Evolutionary conservation across 306 rosid genomes (phyloP), one percentile per base, ranked within the genome.

Genomic region (Lathyrus sativus): DNA sequence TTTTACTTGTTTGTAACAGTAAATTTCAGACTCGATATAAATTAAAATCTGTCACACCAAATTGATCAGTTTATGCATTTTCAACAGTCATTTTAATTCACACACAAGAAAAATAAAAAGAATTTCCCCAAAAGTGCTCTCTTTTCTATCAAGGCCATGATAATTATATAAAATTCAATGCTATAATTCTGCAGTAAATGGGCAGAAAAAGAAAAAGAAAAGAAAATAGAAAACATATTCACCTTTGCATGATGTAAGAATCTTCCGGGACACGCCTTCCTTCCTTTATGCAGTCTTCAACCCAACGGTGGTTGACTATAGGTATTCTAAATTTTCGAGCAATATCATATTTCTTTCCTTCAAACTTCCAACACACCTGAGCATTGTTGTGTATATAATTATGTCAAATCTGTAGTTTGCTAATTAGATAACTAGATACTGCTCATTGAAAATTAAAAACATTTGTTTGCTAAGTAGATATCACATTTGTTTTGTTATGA

Each of bases 281-380:
- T 71, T 81, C 90, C 80, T 68, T 85, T 38, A 93, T 67, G 74
- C 96, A 93, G 11, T 90, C 98, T 79, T 88, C 98, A 69, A 93
- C 44, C 98, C 98, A 93, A 15, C 76, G 81, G 59, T 90, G 98
- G 85, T 88, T 93, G 6, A 90, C 87, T 45, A 86, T 51, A 44
- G 51, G 38, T 22, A 78, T 81, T 38, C 70, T 58, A 12, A 82
- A 76, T 80, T 80, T 88, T 41, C 49, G 68, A 3, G 98, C 96
- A 57, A 88, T 76, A 41, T 79, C 74, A 63, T 78, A 88, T 66
- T 86, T 90, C 73, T 37, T 86, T 33, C 97, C 97, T 67, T 90
- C 84, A 39, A 86, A 82, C 74, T 79, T 77, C 95, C 89, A 78
- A 77, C 97, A 88, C 50, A 93, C 84, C 97, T 93, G 74, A 60